Conservation (phyloP, 352 stramenopile genomes). For the Globisporangium spinosum region DNA sequence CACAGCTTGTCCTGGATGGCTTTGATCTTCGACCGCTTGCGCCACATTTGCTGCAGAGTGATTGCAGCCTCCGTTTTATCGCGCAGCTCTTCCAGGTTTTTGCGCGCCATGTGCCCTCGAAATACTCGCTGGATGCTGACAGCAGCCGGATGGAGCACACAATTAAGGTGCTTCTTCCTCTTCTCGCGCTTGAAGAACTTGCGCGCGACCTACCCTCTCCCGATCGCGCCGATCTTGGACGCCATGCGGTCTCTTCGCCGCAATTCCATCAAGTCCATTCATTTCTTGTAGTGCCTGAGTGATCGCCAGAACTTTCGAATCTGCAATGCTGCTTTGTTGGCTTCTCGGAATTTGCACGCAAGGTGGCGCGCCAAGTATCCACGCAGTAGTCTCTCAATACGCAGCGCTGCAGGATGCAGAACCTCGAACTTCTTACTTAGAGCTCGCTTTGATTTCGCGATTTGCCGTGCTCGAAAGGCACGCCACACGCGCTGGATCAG, state of each 20-base stretch:
- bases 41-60: constrained; percentile 76
- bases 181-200: constrained; percentile 54
- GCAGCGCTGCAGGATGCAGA: constrained; percentile 43
- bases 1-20: constrained; percentile 35
- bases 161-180: constrained; percentile 34
- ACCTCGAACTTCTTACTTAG: constrained; percentile 31
- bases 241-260: constrained; percentile 55
- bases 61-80: constrained; percentile 66
- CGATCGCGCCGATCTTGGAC: constrained; percentile 56
- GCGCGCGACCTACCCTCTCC: constrained; percentile 50
- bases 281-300: constrained; percentile 40
- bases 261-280: constrained; percentile 45
- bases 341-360: constrained; percentile 27
- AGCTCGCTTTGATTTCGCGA: constrained; percentile 28
- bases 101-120: constrained; percentile 55
- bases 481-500: constrained; percentile 59
- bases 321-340: constrained; percentile 26
- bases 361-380: constrained; percentile 51
- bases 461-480: constrained; percentile 33
- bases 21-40: constrained; percentile 38
- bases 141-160: constrained; percentile 44
- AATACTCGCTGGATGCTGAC: constrained; percentile 67
- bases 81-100: constrained; percentile 43
- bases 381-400: constrained; percentile 47
- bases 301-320: constrained; percentile 59